These are phyloP conservation scores for Sclerotinia minor DNA, from an alignment of 2,329 filamentous ascomycete species.

Conservation along the genomic window DNA sequence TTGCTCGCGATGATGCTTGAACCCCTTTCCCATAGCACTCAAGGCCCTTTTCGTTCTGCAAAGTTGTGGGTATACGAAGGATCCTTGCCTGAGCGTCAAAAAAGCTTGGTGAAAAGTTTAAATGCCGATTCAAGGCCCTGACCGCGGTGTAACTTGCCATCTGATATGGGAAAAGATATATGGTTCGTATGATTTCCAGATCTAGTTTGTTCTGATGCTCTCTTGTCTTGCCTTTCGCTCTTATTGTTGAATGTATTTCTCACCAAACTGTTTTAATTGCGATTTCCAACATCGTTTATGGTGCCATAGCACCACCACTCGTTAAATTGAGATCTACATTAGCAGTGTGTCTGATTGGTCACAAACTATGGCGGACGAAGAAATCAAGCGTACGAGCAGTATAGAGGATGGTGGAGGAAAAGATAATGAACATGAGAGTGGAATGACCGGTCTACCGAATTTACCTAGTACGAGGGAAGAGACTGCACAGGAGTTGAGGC, in stretches of 20 bases:
- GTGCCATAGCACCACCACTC: not conserved
- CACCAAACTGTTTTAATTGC: not conserved
- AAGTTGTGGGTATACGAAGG: constrained; percentile 8
- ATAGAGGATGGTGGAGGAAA: constrained; percentile 10
- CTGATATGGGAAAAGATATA: constrained; percentile 1
- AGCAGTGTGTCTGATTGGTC: not conserved
- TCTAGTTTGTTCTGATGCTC: not conserved
- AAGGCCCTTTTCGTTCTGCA: constrained; percentile 1
- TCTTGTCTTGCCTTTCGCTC: not conserved
- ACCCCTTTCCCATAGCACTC: constrained; percentile 6
- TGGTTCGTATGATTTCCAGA: constrained; percentile 13
- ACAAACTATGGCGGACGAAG: constrained; percentile 16
- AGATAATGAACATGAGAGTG: constrained; percentile 18
- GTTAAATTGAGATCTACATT: not conserved
- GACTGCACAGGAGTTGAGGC: constrained; percentile 3
- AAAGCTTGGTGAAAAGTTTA: constrained; percentile 19
- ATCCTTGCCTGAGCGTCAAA: not conserved
- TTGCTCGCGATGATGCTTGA: constrained; percentile 18
- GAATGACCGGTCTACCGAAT: not conserved
- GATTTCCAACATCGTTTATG: not conserved
- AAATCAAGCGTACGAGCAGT: constrained; percentile 11
- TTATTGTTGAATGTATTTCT: not conserved
- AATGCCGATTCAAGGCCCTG: not conserved
- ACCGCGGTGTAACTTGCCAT: not conserved
- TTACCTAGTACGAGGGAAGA: constrained; percentile 2